phyloP scores from a whole-genome alignment of 805 yeast species.

The Schwanniomyces pseudopolymorphus region DNA sequence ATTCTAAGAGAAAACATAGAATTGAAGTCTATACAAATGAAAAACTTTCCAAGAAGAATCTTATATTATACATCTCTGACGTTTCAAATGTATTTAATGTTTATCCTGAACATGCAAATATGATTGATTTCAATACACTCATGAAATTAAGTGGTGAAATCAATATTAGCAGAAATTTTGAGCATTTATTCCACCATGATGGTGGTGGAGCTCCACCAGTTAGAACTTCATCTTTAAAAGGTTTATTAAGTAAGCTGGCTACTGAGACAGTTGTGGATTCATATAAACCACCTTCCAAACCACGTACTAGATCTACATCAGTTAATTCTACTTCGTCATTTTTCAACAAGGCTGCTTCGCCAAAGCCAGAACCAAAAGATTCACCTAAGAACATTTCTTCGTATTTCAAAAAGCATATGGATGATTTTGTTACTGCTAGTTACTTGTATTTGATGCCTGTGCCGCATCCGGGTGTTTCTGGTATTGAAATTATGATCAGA shows the following conservation, averaged over 20 bases:
- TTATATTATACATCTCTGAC: slow-evolving; percentile 49
- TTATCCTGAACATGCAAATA: slow-evolving; percentile 56
- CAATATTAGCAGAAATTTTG: slow-evolving; percentile 42
- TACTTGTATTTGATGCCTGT: slow-evolving; percentile 70
- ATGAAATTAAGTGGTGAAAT: slow-evolving; percentile 57
- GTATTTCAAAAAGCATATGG: slow-evolving; percentile 28
- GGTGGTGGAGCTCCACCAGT: slow-evolving; percentile 7
- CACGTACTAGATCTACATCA: slow-evolving; percentile 20
- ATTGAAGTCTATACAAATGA: slow-evolving; percentile 54
- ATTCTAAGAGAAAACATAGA: slow-evolving; percentile 46
- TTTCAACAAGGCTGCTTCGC: slow-evolving; percentile 27
- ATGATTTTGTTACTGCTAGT: slow-evolving; percentile 31
- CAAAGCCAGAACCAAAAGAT: slow-evolving; percentile 9
- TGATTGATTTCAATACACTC: slow-evolving; percentile 57
- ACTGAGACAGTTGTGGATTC: slow-evolving; percentile 12
- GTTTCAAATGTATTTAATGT: slow-evolving; percentile 52
- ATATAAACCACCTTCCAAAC: slow-evolving; percentile 3
- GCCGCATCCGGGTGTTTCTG: slow-evolving; percentile 68
- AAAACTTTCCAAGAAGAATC: slow-evolving; percentile 48
- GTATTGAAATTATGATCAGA: slow-evolving; percentile 71
- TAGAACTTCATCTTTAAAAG: slow-evolving; percentile 13
- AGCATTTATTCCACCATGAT: slow-evolving; percentile 28
- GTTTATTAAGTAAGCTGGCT: neutral
- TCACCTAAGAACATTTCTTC: slow-evolving; percentile 11
- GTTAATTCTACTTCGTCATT: slow-evolving; percentile 28